Base-by-base conservation (phyloP, 139 green algal genomes). In the Raphidocelis subcapitata region DNA sequence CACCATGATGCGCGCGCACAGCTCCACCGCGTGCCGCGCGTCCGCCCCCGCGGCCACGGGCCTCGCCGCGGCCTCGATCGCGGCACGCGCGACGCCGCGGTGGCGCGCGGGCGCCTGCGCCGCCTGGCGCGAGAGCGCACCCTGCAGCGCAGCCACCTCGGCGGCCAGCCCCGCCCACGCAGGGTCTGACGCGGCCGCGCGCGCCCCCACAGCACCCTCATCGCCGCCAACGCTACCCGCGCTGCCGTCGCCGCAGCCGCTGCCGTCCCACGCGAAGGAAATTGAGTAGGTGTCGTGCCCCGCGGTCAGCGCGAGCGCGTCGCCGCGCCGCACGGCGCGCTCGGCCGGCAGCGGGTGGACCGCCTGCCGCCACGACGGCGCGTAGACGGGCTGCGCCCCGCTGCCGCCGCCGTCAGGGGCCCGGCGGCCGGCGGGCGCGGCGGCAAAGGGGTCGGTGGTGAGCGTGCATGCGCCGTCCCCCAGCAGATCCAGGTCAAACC, bases 231-330 rank as follows among this genome's bases (percentile, higher is more conserved):
- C n/a, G n/a, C n/a, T n/a, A n/a, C n/a, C n/a, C n/a, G n/a, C n/a
- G n/a, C n/a, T n/a, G n/a, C n/a, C n/a, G n/a, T n/a, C n/a, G n/a
- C n/a, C n/a, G n/a, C n/a, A n/a, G n/a, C n/a, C n/a, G n/a, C n/a
- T n/a, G n/a, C n/a, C n/a, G n/a, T n/a, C n/a, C n/a, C n/a, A n/a
- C n/a, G n/a, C n/a, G n/a, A n/a, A n/a, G n/a, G n/a, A n/a, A n/a
- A n/a, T n/a, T n/a, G n/a, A n/a, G 62, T 92, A 93, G 18, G 83
- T 91, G 81, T 93, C 87, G 26, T 94, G 88, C 14, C 52, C 74
- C 1, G 82, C 88, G 1, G 29, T 49, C 15, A 93, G 12, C 23
- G 32, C 36, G 46, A 91, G 57, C 20, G 8, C n/a, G 15, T 81
- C 56, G 5, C 87, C 86, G 1, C 37, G 23, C 18, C 31, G 3